Percentiles rank a stretch among this genome's conserved stretches.
phyloP scores from a whole-genome alignment of 371 early-diverging fungal species.

The Apophysomyces sp. region DNA sequence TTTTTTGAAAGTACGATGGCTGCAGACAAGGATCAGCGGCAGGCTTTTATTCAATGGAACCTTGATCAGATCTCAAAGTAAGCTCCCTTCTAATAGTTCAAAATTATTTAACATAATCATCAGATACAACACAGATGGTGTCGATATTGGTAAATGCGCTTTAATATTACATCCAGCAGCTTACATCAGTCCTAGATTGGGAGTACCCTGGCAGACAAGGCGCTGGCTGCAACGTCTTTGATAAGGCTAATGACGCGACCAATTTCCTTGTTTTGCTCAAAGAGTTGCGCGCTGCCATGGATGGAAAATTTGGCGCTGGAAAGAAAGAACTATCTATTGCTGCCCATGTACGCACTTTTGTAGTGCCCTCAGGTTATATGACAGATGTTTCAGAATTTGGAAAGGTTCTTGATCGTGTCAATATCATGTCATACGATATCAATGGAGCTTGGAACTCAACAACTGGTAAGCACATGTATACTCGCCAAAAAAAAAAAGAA shows the following conservation, averaged over 20 bases:
- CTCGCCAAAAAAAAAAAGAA: slow-evolving; percentile 15
- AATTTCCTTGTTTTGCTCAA: slow-evolving; percentile 47
- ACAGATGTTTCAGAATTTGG: slow-evolving; percentile 55
- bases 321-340: slow-evolving; percentile 60
- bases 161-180: neutral
- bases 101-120: no score
- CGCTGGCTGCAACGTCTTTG: slow-evolving; percentile 49
- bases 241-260: slow-evolving; percentile 39
- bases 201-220: slow-evolving; percentile 64
- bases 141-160: slow-evolving; percentile 32
- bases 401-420: slow-evolving; percentile 57
- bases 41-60: slow-evolving; percentile 41
- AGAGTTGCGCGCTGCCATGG: slow-evolving; percentile 58
- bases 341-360: slow-evolving; percentile 51
- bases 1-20: slow-evolving; percentile 42
- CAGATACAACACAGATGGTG: slow-evolving; percentile 32
- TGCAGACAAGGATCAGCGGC: slow-evolving; percentile 30
- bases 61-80: slow-evolving; percentile 24
- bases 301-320: slow-evolving; percentile 44
- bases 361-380: slow-evolving; percentile 40
- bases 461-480: slow-evolving; percentile 10
- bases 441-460: slow-evolving; percentile 55
- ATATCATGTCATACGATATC: slow-evolving; percentile 59
- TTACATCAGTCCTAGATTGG: slow-evolving; percentile 38
- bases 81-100: no score